These are phyloP conservation scores for Tremella fuciformis DNA, from an alignment of 768 basidiomycete genomes.

Conservation along the genomic window DNA sequence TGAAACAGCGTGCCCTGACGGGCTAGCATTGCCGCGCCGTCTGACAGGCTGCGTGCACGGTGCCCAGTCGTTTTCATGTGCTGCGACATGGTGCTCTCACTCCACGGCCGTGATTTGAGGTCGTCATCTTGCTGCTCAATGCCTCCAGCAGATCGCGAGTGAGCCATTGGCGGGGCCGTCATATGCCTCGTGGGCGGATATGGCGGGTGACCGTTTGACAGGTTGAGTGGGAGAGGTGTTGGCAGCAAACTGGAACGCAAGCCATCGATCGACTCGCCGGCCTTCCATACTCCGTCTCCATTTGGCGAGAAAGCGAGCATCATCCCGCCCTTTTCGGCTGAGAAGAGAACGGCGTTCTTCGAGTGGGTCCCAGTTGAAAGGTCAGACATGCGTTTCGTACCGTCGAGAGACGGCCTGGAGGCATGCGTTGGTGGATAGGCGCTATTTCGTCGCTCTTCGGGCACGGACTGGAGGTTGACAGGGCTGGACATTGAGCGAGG, in stretches of 20 bases:
- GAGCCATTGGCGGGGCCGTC: neutral
- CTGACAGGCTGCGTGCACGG: conserved; percentile 35
- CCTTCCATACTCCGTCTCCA: conserved; percentile 24
- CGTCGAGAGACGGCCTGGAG: neutral
- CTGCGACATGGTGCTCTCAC: conserved; percentile 29
- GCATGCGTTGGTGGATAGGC: neutral
- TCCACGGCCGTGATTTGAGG: conserved; percentile 33
- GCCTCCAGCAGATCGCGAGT: neutral
- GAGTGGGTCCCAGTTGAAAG: conserved; percentile 35
- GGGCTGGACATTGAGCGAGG: conserved; percentile 10
- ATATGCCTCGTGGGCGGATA: neutral
- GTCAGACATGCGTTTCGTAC: conserved; percentile 28
- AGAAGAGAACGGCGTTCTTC: conserved; percentile 32
- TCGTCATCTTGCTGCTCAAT: conserved; percentile 11
- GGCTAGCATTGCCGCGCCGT: conserved; percentile 43
- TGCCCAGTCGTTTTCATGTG: conserved; percentile 21
- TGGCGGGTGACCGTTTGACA: neutral
- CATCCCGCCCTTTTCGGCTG: conserved; percentile 36
- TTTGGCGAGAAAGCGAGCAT: conserved; percentile 39
- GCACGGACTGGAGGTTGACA: neutral
- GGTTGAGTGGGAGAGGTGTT: conserved; percentile 5
- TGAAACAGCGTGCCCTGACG: conserved; percentile 49
- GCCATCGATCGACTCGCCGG: conserved; percentile 27
- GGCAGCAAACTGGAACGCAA: conserved; percentile 21
- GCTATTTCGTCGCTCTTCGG: neutral